Evolutionary conservation across 352 stramenopile genomes (phyloP).

Genomic region (Halophytophthora polymorphica): DNA sequence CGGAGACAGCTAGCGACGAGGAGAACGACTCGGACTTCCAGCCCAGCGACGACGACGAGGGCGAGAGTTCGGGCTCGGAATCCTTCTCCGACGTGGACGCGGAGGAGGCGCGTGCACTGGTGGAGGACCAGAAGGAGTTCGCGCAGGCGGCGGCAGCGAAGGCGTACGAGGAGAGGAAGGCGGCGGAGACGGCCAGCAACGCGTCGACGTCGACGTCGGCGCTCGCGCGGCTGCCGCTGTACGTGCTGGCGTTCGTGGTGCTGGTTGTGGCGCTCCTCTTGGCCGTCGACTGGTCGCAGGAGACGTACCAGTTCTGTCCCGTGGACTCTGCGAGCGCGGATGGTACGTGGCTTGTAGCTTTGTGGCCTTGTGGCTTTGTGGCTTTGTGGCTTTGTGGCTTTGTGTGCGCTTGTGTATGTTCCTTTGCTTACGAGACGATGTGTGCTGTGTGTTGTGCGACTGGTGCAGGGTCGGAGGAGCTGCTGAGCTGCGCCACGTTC

Average conservation of each 20-base stretch:
- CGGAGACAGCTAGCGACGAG: slow-evolving; percentile 45
- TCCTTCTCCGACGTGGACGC: slow-evolving; percentile 48
- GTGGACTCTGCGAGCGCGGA: slow-evolving; percentile 27
- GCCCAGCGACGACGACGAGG: slow-evolving; percentile 30
- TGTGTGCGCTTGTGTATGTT: slow-evolving; percentile 1
- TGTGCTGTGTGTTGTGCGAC: slow-evolving; percentile 4
- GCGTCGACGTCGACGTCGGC: slow-evolving; percentile 26
- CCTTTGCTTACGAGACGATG: not conserved
- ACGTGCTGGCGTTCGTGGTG: slow-evolving; percentile 33
- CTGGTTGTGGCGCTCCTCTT: slow-evolving; percentile 50
- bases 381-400: not conserved
- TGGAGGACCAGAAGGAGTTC: slow-evolving; percentile 38
- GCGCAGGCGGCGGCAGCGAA: slow-evolving; percentile 23
- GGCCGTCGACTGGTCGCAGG: slow-evolving; percentile 42
- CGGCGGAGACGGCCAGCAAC: slow-evolving; percentile 4
- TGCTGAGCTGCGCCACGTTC: slow-evolving; percentile 39
- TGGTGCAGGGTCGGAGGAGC: slow-evolving; percentile 25
- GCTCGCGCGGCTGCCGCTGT: slow-evolving; percentile 33
- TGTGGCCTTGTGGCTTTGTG: too few species aligned
- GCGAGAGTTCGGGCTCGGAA: slow-evolving; percentile 38
- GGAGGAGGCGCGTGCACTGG: slow-evolving; percentile 36
- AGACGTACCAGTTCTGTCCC: slow-evolving; percentile 47
- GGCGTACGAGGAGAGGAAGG: not conserved
- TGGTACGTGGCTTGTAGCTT: slow-evolving; percentile 32
- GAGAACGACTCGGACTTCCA: slow-evolving; percentile 65